A percentile compares a stretch with the other conserved stretches of the same genome.
These are phyloP conservation scores for Scheffersomyces ergatensis DNA, from an alignment of 805 yeast genomes.

Conservation along the genomic window DNA sequence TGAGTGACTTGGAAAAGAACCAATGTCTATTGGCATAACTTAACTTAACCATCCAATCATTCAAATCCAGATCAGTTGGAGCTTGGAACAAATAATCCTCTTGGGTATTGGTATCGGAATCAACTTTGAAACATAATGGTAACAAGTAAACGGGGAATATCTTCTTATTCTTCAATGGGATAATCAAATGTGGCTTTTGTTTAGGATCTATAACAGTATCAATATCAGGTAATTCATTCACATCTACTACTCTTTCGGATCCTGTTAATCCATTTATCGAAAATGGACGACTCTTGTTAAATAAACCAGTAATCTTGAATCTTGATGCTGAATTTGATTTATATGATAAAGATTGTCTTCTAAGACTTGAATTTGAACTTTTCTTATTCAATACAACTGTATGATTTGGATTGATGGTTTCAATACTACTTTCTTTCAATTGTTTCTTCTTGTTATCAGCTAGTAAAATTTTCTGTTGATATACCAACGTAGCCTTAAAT, in stretches of 20 bases:
- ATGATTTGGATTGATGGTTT: conserved; percentile 1
- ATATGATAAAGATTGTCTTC: conserved; percentile 39
- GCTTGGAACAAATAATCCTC: conserved; percentile 71
- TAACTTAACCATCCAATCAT: conserved; percentile 66
- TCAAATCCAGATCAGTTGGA: conserved; percentile 54
- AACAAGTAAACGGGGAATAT: conserved; percentile 53
- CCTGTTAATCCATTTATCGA: conserved; percentile 42
- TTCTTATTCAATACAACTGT: conserved; percentile 21
- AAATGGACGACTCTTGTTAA: conserved; percentile 58
- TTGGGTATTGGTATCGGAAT: conserved; percentile 26
- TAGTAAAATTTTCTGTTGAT: conserved; percentile 29
- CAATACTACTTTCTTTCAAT: conserved; percentile 5
- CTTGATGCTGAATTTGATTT: conserved; percentile 38
- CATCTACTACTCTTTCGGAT: conserved; percentile 47
- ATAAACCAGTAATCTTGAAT: conserved; percentile 57
- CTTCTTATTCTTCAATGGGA: conserved; percentile 45
- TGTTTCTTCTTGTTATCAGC: conserved; percentile 31
- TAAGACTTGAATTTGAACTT: conserved; percentile 24
- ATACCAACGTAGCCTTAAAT: conserved; percentile 27
- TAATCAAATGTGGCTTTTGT: conserved; percentile 49
- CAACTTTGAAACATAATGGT: conserved; percentile 50
- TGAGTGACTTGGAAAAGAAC: conserved; percentile 46
- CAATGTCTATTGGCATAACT: conserved; percentile 52
- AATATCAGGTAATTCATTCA: conserved; percentile 59
- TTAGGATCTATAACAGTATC: conserved; percentile 35